phyloP scores from a whole-genome alignment of 345 rosid species.

The Pugionium cornutum region DNA sequence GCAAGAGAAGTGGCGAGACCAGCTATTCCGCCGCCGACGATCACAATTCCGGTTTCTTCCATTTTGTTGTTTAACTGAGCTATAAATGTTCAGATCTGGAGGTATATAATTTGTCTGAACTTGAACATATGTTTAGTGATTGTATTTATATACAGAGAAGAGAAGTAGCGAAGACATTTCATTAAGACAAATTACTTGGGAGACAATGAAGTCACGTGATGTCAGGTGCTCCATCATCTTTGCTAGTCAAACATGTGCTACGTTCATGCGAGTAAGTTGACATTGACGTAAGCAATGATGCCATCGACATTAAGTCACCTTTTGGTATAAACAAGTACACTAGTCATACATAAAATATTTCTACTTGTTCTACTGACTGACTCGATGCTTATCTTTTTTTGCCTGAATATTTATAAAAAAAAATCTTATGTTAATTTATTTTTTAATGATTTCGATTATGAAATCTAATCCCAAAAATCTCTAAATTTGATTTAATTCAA shows the following conservation, averaged over 20 bases:
- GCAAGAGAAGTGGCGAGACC: constrained; percentile 64
- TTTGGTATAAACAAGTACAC: background rate
- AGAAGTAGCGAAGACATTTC: constrained; percentile 28
- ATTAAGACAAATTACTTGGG: constrained; percentile 29
- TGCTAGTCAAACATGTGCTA: constrained; percentile 31
- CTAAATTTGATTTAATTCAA: no score
- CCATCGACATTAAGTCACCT: background rate
- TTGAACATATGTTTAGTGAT: background rate
- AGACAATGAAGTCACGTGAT: constrained; percentile 25
- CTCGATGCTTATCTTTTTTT: background rate
- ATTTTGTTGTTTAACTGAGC: constrained; percentile 2
- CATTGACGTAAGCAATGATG: constrained; percentile 38
- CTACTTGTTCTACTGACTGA: background rate
- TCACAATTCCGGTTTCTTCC: constrained; percentile 47
- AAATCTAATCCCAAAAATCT: no score
- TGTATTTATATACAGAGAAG: constrained; percentile 7
- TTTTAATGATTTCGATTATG: no score
- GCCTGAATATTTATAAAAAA: background rate
- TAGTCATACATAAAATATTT: background rate
- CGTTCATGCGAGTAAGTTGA: constrained; percentile 22
- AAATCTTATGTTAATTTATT: no score
- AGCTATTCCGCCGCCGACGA: constrained; percentile 63
- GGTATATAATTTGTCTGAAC: no score
- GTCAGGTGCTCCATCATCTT: constrained; percentile 1
- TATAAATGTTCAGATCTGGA: constrained; percentile 10